phyloP scores from a whole-genome alignment of 352 stramenopile species.

The Phytophthora fragariaefolia region DNA sequence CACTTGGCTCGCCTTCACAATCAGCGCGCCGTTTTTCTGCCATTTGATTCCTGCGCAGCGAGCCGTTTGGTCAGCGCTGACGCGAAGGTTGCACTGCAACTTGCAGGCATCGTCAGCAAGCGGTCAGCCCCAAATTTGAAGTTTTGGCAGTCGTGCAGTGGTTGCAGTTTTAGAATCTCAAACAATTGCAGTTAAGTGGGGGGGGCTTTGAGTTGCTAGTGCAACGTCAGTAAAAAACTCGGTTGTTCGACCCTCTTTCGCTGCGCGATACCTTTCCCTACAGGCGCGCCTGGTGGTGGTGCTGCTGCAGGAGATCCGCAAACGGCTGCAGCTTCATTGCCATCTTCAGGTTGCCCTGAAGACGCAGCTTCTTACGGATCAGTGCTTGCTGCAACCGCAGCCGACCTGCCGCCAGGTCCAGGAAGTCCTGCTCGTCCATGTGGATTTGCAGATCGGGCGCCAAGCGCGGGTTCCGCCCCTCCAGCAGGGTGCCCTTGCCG shows the following conservation, averaged over 20 bases:
- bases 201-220: constrained; percentile 17
- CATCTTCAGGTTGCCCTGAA: constrained; percentile 75
- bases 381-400: constrained; percentile 69
- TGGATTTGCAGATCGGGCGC: constrained; percentile 64
- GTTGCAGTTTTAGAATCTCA: not conserved
- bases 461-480: constrained; percentile 56
- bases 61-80: constrained; percentile 10
- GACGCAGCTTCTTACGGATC: constrained; percentile 65
- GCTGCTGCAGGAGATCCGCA: constrained; percentile 60
- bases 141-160: not conserved
- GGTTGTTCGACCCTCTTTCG: constrained; percentile 13
- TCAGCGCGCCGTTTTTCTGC: constrained; percentile 1
- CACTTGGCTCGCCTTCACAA: not conserved
- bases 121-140: not conserved
- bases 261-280: constrained; percentile 21
- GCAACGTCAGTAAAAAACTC: no score
- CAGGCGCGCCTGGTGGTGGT: constrained; percentile 40
- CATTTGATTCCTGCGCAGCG: constrained; percentile 3
- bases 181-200: constrained; percentile 2
- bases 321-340: constrained; percentile 79
- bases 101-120: not conserved
- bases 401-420: constrained; percentile 64
- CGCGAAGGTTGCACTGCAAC: not conserved
- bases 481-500: constrained; percentile 51
- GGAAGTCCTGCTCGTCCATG: constrained; percentile 75